phyloP scores from a whole-genome alignment of 768 basidiomycete species.

The Kwoniella europaea region DNA sequence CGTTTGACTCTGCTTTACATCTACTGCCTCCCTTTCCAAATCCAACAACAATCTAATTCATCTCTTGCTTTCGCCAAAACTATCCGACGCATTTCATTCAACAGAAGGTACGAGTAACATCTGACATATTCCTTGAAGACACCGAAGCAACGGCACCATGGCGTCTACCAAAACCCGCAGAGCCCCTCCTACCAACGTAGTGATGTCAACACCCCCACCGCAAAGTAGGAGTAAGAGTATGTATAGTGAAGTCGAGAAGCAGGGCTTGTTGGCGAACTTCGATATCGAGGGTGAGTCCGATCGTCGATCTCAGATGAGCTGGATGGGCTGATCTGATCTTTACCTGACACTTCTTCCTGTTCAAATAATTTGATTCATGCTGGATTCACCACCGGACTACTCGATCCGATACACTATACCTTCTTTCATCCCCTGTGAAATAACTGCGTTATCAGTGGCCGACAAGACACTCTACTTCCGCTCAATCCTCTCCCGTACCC shows the following conservation, averaged over 20 bases:
- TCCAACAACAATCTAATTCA: too few species aligned
- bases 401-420: background rate
- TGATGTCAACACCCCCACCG: constrained; percentile 43
- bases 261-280: constrained; percentile 55
- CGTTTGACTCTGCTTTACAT: background rate
- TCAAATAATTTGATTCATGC: too few species aligned
- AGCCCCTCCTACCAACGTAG: constrained; percentile 18
- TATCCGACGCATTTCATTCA: too few species aligned
- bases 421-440: constrained; percentile 1
- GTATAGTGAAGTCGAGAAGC: constrained; percentile 46
- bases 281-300: constrained; percentile 56
- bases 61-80: too few species aligned
- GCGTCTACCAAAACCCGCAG: constrained; percentile 35
- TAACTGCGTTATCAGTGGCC: constrained; percentile 36
- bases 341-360: too few species aligned
- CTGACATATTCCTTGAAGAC: background rate
- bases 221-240: constrained; percentile 15
- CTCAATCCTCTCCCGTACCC: constrained; percentile 38
- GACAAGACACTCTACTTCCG: constrained; percentile 50
- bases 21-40: background rate
- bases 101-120: too few species aligned
- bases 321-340: background rate
- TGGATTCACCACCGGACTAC: too few species aligned
- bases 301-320: background rate
- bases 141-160: constrained; percentile 13